Conservation (phyloP, 2,329 filamentous ascomycete genomes). For the Aspergillus sp. region DNA sequence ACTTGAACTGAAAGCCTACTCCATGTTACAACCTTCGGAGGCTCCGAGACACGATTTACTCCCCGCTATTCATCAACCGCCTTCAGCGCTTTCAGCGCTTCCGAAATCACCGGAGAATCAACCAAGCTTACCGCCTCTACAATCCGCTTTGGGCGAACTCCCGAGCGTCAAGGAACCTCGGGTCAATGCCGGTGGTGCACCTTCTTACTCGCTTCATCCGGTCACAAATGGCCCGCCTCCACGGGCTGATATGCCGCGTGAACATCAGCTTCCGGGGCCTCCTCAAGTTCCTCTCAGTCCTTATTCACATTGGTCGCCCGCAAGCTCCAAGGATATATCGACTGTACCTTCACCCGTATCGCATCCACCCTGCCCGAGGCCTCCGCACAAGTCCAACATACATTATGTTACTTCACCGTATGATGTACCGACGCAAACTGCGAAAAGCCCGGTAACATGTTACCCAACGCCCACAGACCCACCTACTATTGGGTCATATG, state of each 20-base stretch:
- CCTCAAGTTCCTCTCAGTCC: slow-evolving; percentile 27
- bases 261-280: slow-evolving; percentile 24
- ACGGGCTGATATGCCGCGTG: slow-evolving; percentile 21
- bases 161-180: slow-evolving; percentile 19
- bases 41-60: neutral
- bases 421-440: slow-evolving; percentile 23
- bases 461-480: slow-evolving; percentile 38
- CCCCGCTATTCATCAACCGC: slow-evolving; percentile 18
- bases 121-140: slow-evolving; percentile 37
- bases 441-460: slow-evolving; percentile 28
- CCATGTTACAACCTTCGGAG: neutral
- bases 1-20: neutral
- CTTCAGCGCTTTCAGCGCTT: slow-evolving; percentile 20
- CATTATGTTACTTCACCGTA: slow-evolving; percentile 20
- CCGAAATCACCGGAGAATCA: slow-evolving; percentile 29
- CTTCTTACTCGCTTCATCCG: slow-evolving; percentile 18
- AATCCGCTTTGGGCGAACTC: slow-evolving; percentile 29
- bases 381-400: slow-evolving; percentile 19
- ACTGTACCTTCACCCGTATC: slow-evolving; percentile 30
- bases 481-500: slow-evolving; percentile 14
- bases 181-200: slow-evolving; percentile 19
- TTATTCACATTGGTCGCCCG: slow-evolving; percentile 33
- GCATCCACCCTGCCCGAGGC: slow-evolving; percentile 23
- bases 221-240: slow-evolving; percentile 18
- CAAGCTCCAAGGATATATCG: slow-evolving; percentile 31